phyloP scores from a whole-genome alignment of 768 basidiomycete species.

The Trametes meyenii region DNA sequence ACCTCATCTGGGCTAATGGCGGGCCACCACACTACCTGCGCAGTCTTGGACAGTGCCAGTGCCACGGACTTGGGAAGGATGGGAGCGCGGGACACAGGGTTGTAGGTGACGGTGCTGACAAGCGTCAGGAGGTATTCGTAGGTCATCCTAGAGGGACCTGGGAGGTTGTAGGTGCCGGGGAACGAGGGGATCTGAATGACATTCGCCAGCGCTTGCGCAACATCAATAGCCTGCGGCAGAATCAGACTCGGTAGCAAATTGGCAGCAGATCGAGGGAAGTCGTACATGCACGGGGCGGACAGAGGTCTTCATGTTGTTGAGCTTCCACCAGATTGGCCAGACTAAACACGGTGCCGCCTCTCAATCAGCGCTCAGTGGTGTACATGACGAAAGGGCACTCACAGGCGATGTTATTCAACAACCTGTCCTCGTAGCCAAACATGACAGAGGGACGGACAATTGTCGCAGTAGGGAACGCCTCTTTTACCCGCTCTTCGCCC shows the following conservation, averaged over 20 bases:
- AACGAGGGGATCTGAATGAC: constrained; percentile 64
- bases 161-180: constrained; percentile 74
- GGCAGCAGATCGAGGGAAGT: constrained; percentile 10
- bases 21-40: constrained; percentile 87
- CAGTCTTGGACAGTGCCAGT: constrained; percentile 60
- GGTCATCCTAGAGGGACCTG: constrained; percentile 87
- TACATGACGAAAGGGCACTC: constrained; percentile 37
- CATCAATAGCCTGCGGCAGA: constrained; percentile 75
- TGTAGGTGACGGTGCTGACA: constrained; percentile 79
- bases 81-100: constrained; percentile 69
- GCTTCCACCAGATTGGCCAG: constrained; percentile 92
- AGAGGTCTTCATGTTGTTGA: constrained; percentile 86
- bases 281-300: constrained; percentile 80
- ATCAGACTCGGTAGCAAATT: constrained; percentile 20
- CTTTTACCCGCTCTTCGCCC: constrained; percentile 86
- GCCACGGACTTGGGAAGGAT: constrained; percentile 78
- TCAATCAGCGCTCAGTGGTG: background rate
- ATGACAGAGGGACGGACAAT: constrained; percentile 84
- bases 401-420: constrained; percentile 92
- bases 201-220: constrained; percentile 89
- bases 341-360: constrained; percentile 44
- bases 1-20: constrained; percentile 90
- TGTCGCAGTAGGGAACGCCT: constrained; percentile 82
- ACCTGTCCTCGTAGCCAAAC: constrained; percentile 95
- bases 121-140: constrained; percentile 81